Percentiles rank a stretch among this genome's conserved stretches.
Evolutionary conservation across 768 basidiomycete species (phyloP).

Genomic region (Pulveroboletus sp.): DNA sequence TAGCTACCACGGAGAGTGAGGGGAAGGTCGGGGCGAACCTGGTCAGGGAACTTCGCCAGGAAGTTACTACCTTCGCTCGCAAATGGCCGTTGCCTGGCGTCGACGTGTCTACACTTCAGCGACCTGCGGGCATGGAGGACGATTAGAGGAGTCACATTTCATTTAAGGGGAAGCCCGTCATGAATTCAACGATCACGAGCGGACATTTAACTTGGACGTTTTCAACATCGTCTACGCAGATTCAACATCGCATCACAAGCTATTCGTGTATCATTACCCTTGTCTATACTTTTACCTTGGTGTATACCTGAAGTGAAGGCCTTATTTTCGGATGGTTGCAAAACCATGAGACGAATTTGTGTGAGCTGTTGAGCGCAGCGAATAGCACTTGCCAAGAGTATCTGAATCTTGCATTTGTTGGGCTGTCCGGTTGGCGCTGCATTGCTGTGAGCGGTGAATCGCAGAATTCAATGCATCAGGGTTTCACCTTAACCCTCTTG

Average conservation of each 20-base stretch:
- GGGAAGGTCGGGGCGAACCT: slow-evolving; percentile 66
- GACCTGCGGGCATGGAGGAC: slow-evolving; percentile 64
- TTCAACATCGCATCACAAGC: neutral
- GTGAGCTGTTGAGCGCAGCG: no score
- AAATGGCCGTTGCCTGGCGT: slow-evolving; percentile 94
- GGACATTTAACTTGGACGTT: slow-evolving; percentile 22
- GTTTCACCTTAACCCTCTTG: no score
- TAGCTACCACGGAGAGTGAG: slow-evolving; percentile 63
- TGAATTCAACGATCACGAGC: slow-evolving; percentile 49
- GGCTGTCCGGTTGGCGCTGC: no score
- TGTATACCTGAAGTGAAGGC: neutral
- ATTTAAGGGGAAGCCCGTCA: neutral
- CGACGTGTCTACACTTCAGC: slow-evolving; percentile 40
- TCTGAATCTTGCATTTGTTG: no score
- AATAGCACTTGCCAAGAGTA: no score
- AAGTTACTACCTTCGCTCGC: slow-evolving; percentile 78
- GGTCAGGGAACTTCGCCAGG: slow-evolving; percentile 70
- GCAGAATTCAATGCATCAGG: no score
- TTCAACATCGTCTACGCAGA: slow-evolving; percentile 29
- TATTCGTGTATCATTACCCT: slow-evolving; percentile 2
- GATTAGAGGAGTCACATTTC: slow-evolving; percentile 17
- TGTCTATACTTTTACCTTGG: neutral
- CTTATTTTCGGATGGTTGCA: neutral
- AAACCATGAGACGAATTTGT: neutral
- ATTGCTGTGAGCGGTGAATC: no score